These are phyloP conservation scores for Nosema muscidifuracis DNA, from an alignment of 371 early-diverging fungal genomes.

Conservation along the genomic window DNA sequence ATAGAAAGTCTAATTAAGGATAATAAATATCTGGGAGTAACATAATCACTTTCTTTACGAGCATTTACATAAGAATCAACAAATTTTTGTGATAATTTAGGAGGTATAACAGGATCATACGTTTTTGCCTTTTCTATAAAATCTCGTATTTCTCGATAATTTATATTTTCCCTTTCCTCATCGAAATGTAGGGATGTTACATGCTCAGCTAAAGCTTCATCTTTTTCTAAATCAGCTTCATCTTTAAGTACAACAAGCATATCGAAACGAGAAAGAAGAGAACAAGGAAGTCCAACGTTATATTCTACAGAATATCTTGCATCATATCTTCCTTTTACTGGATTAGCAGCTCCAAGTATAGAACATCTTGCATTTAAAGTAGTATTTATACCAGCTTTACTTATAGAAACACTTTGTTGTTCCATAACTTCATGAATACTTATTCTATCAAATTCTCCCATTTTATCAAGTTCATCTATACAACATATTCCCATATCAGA, in stretches of 20 bases:
- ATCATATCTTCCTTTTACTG: constrained; percentile 85
- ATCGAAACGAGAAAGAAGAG: constrained; percentile 90
- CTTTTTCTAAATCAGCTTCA: constrained; percentile 74
- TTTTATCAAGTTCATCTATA: constrained; percentile 74
- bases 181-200: constrained; percentile 52
- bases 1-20: constrained; percentile 79
- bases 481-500: constrained; percentile 71
- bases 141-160: constrained; percentile 26
- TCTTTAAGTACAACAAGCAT: constrained; percentile 83
- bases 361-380: constrained; percentile 94
- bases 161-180: constrained; percentile 13
- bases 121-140: constrained; percentile 38
- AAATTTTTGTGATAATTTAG: constrained; percentile 38
- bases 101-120: constrained; percentile 32
- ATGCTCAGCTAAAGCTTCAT: constrained; percentile 65
- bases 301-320: constrained; percentile 74
- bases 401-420: constrained; percentile 96
- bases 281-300: constrained; percentile 88
- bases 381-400: constrained; percentile 98
- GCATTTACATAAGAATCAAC: constrained; percentile 64
- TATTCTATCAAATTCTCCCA: constrained; percentile 86
- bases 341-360: constrained; percentile 92
- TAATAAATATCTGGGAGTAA: constrained; percentile 66
- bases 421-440: constrained; percentile 99
- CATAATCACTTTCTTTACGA: constrained; percentile 64